Conservation (phyloP, 1,284 basidiomycete genomes). For the Moesziomyces sp. region DNA sequence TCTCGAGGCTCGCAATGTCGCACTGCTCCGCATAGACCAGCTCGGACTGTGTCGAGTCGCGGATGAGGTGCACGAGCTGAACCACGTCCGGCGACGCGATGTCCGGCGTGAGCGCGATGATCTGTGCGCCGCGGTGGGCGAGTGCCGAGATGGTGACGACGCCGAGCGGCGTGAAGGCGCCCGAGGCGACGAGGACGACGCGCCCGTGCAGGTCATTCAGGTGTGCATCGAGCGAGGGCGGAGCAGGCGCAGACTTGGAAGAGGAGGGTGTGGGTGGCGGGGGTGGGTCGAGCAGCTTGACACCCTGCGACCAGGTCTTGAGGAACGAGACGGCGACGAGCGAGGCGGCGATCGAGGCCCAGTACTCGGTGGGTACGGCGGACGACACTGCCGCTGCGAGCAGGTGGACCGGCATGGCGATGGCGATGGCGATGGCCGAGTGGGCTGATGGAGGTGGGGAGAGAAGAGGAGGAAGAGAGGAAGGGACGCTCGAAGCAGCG, state of each 20-base stretch:
- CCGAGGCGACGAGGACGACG: constrained; percentile 48
- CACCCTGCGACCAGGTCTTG: constrained; percentile 53
- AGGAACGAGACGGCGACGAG: constrained; percentile 36
- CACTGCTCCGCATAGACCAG: constrained; percentile 63
- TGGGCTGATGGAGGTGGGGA: neutral
- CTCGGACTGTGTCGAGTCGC: constrained; percentile 56
- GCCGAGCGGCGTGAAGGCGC: constrained; percentile 56
- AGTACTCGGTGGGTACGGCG: constrained; percentile 42
- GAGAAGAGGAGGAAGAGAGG: neutral
- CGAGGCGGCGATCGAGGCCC: constrained; percentile 35
- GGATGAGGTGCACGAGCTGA: constrained; percentile 54
- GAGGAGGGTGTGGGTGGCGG: constrained; percentile 2
- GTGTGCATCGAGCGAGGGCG: constrained; percentile 4
- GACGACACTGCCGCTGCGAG: constrained; percentile 32
- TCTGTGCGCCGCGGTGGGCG: constrained; percentile 57
- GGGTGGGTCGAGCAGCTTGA: constrained; percentile 40
- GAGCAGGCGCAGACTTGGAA: constrained; percentile 1
- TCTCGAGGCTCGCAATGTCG: constrained; percentile 43
- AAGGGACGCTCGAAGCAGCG: neutral
- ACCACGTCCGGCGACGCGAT: constrained; percentile 27
- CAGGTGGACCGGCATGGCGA: constrained; percentile 55
- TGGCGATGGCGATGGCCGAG: neutral
- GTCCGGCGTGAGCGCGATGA: constrained; percentile 52
- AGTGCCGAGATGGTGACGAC: constrained; percentile 53
- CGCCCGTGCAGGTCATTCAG: constrained; percentile 48